Conservation (phyloP, 805 yeast species). For the Pichia manshurica region DNA sequence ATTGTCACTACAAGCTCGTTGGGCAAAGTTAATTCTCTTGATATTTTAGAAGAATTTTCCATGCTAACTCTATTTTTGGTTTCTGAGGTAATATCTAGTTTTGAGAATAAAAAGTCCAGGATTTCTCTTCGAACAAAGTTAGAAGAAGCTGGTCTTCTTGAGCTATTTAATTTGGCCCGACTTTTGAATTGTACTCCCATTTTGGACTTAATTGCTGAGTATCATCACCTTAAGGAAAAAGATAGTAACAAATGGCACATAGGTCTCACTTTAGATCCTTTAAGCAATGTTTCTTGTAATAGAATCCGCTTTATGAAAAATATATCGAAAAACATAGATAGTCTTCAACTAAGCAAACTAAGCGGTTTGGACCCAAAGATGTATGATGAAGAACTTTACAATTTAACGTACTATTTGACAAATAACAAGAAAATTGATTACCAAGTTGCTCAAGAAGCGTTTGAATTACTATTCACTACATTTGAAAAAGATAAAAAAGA, state of each 20-base stretch:
- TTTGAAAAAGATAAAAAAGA: neutral
- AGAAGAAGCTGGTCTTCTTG: slow-evolving; percentile 49
- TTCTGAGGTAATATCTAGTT: slow-evolving; percentile 53
- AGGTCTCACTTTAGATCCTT: neutral
- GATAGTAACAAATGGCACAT: slow-evolving; percentile 33
- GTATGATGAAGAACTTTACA: neutral
- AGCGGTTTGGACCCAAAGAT: neutral
- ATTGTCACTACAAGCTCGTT: neutral
- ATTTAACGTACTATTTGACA: neutral
- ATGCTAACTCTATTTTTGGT: slow-evolving; percentile 65
- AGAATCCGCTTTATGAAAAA: too few species aligned
- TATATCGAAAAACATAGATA: too few species aligned
- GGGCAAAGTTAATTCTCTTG: neutral
- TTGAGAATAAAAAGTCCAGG: slow-evolving; percentile 33
- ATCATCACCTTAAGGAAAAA: slow-evolving; percentile 47
- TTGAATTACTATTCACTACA: neutral
- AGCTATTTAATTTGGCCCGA: slow-evolving; percentile 47
- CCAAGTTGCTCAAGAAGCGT: neutral
- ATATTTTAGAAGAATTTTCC: slow-evolving; percentile 48
- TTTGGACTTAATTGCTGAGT: slow-evolving; percentile 60
- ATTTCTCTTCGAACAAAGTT: slow-evolving; percentile 56
- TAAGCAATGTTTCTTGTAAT: too few species aligned
- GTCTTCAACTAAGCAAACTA: too few species aligned
- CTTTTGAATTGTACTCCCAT: slow-evolving; percentile 52
- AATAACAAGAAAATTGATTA: neutral